Evolutionary conservation across 495 filamentous ascomycete species (phyloP), one percentile per base, ranked within the genome.

Genomic region (Xylaria sp.): DNA sequence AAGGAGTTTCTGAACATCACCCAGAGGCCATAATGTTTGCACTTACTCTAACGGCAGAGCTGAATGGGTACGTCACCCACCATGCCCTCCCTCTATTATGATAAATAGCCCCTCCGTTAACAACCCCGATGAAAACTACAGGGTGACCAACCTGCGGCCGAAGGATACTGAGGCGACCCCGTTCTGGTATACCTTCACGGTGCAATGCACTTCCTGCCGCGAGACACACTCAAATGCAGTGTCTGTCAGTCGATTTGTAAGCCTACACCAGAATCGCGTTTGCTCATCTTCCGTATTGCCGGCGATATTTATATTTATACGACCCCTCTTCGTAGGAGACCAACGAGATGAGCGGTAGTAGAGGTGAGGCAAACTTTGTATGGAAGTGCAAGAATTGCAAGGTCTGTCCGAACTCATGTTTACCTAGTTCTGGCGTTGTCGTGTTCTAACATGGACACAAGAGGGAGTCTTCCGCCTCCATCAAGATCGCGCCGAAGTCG

Each of bases 331-430:
- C 29, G 41, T n/a, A 98, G 94, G 94, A 97, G 76, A 85, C 80
- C 63, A 91, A 94, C 75, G 95, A 97, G 66, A 90, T 97, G 76
- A 93, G 93, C 67, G 94, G 93, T 19, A 97, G 93, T 80, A 88
- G 93, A 59, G 96, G 96, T 57, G 95, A 98, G 81, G 97, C 96
- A 11, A 97, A 97, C 81, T 97, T 99, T 79, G 96, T 99, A 58
- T 98, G 95, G 95, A 93, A 89, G 78, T 99, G 96, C 86, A 97
- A 93, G 80, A 91, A 93, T 73, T 99, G 93, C 88, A 90, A 89
- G 85, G 93, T 93, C 74, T 12, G 73, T 69, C 46, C 12, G 4
- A 55, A 44, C 41, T 5, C 3, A 26, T 5, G 5, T 26, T n/a
- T 29, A 33, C 29, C 19, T 40, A 9, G 11, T 35, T 21, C n/a